Evolutionary conservation across 2,329 filamentous ascomycete species (phyloP).

Genomic region (Nakataea oryzae): DNA sequence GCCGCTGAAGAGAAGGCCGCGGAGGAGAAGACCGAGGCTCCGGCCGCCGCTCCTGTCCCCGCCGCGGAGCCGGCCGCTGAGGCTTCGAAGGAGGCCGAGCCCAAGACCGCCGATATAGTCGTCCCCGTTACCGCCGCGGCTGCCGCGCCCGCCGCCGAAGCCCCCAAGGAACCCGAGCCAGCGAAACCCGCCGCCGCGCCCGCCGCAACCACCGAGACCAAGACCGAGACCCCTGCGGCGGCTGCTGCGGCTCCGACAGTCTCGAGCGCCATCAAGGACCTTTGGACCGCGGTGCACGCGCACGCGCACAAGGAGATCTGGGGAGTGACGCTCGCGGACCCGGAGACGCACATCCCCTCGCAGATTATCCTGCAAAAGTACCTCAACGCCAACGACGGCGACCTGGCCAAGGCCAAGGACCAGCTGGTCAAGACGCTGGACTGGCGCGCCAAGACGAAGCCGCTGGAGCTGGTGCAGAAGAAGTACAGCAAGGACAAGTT

Average conservation of each 20-base stretch:
- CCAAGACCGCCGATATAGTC: neutral
- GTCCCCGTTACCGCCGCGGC: neutral
- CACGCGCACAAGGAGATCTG: conserved; percentile 68
- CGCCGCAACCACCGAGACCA: neutral
- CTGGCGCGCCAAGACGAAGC: conserved; percentile 73
- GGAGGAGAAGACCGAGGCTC: neutral
- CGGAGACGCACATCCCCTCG: conserved; percentile 54
- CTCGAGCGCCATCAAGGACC: conserved; percentile 9
- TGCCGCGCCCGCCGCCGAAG: neutral
- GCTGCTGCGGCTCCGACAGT: neutral
- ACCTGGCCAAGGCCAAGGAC: conserved; percentile 61
- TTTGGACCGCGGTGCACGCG: conserved; percentile 15
- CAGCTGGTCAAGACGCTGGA: conserved; percentile 71
- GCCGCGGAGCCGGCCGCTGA: neutral
- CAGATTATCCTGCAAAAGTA: conserved; percentile 88
- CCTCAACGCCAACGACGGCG: conserved; percentile 76
- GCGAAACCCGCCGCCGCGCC: neutral
- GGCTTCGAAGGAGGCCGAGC: neutral
- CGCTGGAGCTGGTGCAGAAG: conserved; percentile 52
- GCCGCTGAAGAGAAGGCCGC: neutral
- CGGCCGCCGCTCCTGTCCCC: neutral
- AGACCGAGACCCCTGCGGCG: conserved; percentile 3
- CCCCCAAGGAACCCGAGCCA: neutral
- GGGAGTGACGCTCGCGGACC: conserved; percentile 58
- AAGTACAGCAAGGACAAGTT: conserved; percentile 63